Evolutionary conservation across 306 rosid species (phyloP), one percentile per base, ranked within the genome.

Genomic region (Fragaria ananassa): DNA sequence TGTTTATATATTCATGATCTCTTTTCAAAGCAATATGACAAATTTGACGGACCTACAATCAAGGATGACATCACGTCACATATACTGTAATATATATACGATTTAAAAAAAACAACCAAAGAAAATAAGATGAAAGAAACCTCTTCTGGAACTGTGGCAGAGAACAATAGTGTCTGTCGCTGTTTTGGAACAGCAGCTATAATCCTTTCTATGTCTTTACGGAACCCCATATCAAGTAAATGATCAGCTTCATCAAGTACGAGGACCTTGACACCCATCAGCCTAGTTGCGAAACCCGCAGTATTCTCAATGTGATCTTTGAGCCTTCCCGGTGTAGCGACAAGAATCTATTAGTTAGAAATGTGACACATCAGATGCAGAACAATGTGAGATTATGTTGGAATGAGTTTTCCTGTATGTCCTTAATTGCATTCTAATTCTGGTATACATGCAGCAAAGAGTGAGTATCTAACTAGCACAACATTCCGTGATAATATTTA

Each of bases 291-390:
- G 77, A 95, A 92, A 75, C 99, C 99, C 51, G 96, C 82, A 10
- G 99, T 95, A 78, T 92, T 95, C 85, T 91, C 93, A 63, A 87
- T 80, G 82, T 95, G 99, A 85, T 95, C 99, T 80, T 70, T 95
- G 79, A 95, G 97, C 90, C 99, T 92, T 85, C 99, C 99, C 62
- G 99, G 99, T 29, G 99, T 95, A 50, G 99, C 99, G 62, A 95
- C 97, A 76, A 95, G 97, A 91, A 95, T 90, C 99, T 95, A 95
- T 50, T 78, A 60, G 73, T 79, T 58, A 21, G 42, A 42, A 29
- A 78, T 34, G 64, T 14, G 79, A 45, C 57, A 69, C 42, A 17
- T 25, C 53, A 74, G 49, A 82, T 69, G 76, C 57, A 34, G 66
- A 49, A 14, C 68, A 63, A 70, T 8, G 10, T 75, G 61, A 67